Conservation (phyloP, 768 basidiomycete species). For the Lepiota brunneoincarnata region DNA sequence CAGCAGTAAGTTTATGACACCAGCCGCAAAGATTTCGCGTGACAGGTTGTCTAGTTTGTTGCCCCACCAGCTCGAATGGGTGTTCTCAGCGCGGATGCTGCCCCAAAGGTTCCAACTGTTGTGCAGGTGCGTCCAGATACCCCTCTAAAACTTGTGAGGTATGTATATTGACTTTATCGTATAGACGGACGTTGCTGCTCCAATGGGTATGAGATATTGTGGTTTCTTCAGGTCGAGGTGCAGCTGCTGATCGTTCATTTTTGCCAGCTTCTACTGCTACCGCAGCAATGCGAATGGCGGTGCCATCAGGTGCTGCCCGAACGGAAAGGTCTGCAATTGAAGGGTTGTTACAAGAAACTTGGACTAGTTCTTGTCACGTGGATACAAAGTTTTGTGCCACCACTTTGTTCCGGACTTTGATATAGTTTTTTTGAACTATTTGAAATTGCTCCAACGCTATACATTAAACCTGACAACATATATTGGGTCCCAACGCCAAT, state of each 20-base stretch:
- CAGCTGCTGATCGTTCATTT: neutral
- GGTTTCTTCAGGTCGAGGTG: neutral
- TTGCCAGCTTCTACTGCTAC: slow-evolving; percentile 5
- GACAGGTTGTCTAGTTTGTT: neutral
- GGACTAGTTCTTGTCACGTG: too few relatives aligned
- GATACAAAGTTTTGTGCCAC: too few relatives aligned
- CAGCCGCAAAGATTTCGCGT: neutral
- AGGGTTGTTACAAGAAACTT: too few relatives aligned
- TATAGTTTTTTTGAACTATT: too few relatives aligned
- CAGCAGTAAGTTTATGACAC: neutral
- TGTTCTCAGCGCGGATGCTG: slow-evolving; percentile 7
- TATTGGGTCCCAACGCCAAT: too few relatives aligned
- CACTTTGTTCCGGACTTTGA: too few relatives aligned
- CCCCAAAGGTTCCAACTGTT: slow-evolving; percentile 7
- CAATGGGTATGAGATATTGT: neutral
- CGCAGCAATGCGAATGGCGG: neutral
- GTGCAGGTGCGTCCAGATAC: neutral
- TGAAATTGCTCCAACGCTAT: too few relatives aligned
- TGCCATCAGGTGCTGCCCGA: neutral
- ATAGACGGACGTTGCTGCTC: slow-evolving; percentile 1
- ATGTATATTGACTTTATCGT: neutral
- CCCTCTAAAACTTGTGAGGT: neutral
- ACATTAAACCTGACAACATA: too few relatives aligned
- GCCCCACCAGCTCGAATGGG: neutral
- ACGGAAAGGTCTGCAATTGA: neutral